Percentiles rank a stretch among this genome's conserved stretches.
Evolutionary conservation across 1,284 basidiomycete species (phyloP).

Genomic region (Boletus semigastroideus): DNA sequence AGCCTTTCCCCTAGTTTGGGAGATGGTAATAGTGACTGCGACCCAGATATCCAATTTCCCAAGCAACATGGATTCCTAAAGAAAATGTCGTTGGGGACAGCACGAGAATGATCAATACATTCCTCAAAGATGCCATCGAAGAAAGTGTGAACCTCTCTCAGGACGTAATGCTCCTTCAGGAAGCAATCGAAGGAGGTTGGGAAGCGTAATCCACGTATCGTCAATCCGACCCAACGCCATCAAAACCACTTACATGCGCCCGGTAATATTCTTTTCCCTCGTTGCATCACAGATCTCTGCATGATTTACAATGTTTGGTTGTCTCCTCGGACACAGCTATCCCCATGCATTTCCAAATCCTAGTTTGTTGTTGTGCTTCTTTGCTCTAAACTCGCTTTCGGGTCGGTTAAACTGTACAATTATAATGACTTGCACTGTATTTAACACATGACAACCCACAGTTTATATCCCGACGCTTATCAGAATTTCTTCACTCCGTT

Average conservation of each 20-base stretch:
- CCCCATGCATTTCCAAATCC: not conserved
- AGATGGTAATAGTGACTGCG: not conserved
- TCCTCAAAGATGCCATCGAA: slow-evolving; percentile 13
- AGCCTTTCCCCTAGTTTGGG: not conserved
- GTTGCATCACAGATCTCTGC: not conserved
- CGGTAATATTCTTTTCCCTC: not conserved
- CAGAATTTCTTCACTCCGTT: too few relatives aligned
- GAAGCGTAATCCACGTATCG: not conserved
- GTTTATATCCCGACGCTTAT: not conserved
- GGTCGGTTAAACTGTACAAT: not conserved
- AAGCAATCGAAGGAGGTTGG: slow-evolving; percentile 3
- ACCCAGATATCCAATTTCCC: slow-evolving; percentile 27
- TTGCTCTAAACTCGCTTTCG: not conserved
- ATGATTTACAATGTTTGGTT: not conserved
- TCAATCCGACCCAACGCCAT: not conserved
- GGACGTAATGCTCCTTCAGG: slow-evolving; percentile 1
- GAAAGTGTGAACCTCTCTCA: slow-evolving; percentile 20
- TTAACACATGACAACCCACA: not conserved
- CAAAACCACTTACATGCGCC: not conserved
- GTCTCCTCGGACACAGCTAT: not conserved
- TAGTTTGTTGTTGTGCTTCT: not conserved
- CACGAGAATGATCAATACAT: slow-evolving; percentile 13
- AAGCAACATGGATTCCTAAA: slow-evolving; percentile 32
- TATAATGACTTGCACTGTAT: not conserved
- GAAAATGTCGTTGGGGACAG: slow-evolving; percentile 26